Conservation (phyloP, 305 asterid genomes). For the Rubia tinctorum region DNA sequence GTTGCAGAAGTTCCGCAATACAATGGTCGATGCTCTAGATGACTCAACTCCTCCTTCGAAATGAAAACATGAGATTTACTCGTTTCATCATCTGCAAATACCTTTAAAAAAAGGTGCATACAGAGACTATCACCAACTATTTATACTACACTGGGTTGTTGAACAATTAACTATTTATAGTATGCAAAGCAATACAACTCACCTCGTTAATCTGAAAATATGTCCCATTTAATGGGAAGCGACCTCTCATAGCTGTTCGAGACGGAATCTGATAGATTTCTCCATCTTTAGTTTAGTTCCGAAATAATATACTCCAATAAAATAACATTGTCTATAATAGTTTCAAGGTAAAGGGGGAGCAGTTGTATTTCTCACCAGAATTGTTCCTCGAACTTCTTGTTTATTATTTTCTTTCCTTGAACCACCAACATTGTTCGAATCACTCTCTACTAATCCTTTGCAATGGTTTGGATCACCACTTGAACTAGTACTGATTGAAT, state of each 20-base stretch:
- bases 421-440: constrained; percentile 9
- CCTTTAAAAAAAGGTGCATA: constrained; percentile 31
- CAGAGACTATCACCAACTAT: not conserved
- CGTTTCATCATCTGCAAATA: constrained; percentile 51
- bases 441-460: constrained; percentile 6
- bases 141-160: not conserved
- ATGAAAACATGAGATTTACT: constrained; percentile 34
- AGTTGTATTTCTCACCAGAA: constrained; percentile 42
- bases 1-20: constrained; percentile 39
- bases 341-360: no score
- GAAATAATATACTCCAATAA: no score
- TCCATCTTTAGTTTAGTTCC: no score
- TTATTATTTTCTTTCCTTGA: constrained; percentile 5
- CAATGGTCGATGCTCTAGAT: constrained; percentile 18
- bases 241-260: constrained; percentile 49
- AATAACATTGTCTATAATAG: no score
- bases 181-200: not conserved
- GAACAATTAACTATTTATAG: not conserved
- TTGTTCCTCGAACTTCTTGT: constrained; percentile 36
- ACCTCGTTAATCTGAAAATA: constrained; percentile 72
- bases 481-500: not conserved
- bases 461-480: not conserved
- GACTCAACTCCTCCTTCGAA: constrained; percentile 25
- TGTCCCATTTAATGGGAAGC: constrained; percentile 57
- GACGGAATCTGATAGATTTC: constrained; percentile 26